Percentiles rank a stretch among this genome's conserved stretches.
Evolutionary conservation across 148 eudicot genomes (phyloP).

Genomic region (Fagopyrum tataricum): DNA sequence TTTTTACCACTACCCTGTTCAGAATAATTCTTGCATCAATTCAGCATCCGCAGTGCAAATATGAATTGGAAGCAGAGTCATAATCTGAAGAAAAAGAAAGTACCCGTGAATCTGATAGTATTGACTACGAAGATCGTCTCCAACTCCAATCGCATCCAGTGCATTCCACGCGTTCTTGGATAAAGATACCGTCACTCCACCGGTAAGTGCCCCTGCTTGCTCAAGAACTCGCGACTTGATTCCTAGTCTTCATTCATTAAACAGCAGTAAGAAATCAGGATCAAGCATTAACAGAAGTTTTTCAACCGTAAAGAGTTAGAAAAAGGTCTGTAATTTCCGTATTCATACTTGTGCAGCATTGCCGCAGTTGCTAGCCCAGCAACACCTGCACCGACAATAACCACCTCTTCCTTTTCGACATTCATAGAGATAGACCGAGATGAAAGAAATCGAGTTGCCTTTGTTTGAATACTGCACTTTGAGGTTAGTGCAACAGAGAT

Average conservation of each 20-base stretch:
- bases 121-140: slow-evolving; percentile 51
- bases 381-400: slow-evolving; percentile 88
- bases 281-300: not conserved
- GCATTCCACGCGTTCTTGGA: slow-evolving; percentile 86
- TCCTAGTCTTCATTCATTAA: slow-evolving; percentile 40
- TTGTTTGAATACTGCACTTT: not conserved
- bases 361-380: slow-evolving; percentile 92
- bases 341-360: slow-evolving; percentile 62
- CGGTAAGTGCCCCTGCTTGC: slow-evolving; percentile 66
- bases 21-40: not conserved
- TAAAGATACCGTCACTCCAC: slow-evolving; percentile 72
- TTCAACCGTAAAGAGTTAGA: not conserved
- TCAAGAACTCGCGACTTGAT: slow-evolving; percentile 59
- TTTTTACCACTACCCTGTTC: slow-evolving; percentile 51
- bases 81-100: not conserved
- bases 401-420: slow-evolving; percentile 43
- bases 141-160: slow-evolving; percentile 84
- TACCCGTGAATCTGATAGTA: slow-evolving; percentile 86
- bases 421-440: not conserved
- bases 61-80: not conserved
- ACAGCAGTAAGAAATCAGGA: not conserved
- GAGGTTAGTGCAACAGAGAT: not conserved
- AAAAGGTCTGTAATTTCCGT: not conserved
- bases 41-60: not conserved
- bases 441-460: slow-evolving; percentile 1